Base-by-base conservation (phyloP, 257 asterid species). In the Primulina huaijiensis region DNA sequence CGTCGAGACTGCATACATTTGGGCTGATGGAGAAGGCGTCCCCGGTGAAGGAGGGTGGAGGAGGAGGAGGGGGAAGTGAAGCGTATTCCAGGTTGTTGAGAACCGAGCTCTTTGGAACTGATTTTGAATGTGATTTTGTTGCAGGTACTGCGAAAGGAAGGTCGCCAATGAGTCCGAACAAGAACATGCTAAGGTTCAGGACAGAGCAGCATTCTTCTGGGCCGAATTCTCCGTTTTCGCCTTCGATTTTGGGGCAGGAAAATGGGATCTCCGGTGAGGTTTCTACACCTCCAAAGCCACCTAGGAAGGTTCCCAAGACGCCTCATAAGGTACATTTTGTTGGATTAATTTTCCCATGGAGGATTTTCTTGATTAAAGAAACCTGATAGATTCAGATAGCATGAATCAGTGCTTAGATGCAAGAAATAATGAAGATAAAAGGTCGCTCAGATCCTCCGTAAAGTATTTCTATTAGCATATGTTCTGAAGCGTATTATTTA, bases 271-370 rank as follows among this genome's bases (percentile, higher is more conserved):
- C 90, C 3, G 68, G 77, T 14, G 97, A 88, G 79, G 87, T 70
- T 62, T 79, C 88, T 10, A 85, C 96, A 3, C 96, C 97, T 7
- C 89, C 99, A 34, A 94, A 88, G 86, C 97, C 97, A 21, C 92
- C 95, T 20, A 83, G 99, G 83, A 94, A 94, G 83, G 97, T 94
- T 35, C 95, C 97, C 72, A 94, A 91, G 82, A 89, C 96, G 35
- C 97, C 99, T 66, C 95, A 89, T 74, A 94, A 94, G 97, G 99
- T 94, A 79, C 38, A 17, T 10, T 29, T n/a, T 37, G 55, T 17
- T 19, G n/a, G 50, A 23, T 60, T 53, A 34, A 7, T 34, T 34
- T 34, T 34, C 38, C 38, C 38, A 34, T 34, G 34, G 34, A 31
- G 7, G 34, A 31, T 31, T 31, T 31, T 43, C 17, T 43, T 43